Percentiles rank a stretch among this genome's conserved stretches.
Evolutionary conservation across 148 eudicot genomes (phyloP).

Genomic region (Arbutus unedo): DNA sequence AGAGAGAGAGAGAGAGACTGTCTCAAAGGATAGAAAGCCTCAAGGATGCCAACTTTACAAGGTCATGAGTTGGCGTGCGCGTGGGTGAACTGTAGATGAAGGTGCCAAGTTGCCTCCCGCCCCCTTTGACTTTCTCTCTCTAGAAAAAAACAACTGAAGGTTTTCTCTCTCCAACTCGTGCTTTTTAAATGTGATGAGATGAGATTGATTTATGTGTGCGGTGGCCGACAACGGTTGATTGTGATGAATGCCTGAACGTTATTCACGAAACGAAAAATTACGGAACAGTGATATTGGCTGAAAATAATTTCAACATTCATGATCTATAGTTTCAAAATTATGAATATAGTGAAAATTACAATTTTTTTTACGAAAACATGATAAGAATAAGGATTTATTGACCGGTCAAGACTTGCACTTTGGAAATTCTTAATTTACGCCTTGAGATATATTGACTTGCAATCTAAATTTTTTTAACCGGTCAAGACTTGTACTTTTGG

Average conservation of each 20-base stretch:
- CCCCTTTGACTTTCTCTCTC: slow-evolving; percentile 27
- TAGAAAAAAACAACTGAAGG: neutral
- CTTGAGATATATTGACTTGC: no score
- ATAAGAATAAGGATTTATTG: no score
- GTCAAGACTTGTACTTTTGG: no score
- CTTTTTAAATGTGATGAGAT: neutral
- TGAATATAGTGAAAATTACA: no score
- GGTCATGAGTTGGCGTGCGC: slow-evolving; percentile 8
- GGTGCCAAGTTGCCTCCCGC: neutral
- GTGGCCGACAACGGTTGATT: slow-evolving; percentile 4
- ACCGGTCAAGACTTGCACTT: no score
- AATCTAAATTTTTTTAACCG: no score
- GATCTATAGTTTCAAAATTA: no score
- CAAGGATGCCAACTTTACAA: neutral
- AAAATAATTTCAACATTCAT: no score
- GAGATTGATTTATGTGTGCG: neutral
- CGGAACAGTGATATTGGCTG: no score
- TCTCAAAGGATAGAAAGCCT: slow-evolving; percentile 25
- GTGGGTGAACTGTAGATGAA: slow-evolving; percentile 10
- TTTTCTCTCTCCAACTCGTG: slow-evolving; percentile 4
- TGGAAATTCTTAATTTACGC: no score
- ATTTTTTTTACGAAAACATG: no score
- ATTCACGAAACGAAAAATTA: neutral
- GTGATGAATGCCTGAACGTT: neutral
- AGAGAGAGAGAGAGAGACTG: slow-evolving; percentile 26